Evolutionary conservation across 129 eudicot species (phyloP).

Genomic region (Mikania micrantha): DNA sequence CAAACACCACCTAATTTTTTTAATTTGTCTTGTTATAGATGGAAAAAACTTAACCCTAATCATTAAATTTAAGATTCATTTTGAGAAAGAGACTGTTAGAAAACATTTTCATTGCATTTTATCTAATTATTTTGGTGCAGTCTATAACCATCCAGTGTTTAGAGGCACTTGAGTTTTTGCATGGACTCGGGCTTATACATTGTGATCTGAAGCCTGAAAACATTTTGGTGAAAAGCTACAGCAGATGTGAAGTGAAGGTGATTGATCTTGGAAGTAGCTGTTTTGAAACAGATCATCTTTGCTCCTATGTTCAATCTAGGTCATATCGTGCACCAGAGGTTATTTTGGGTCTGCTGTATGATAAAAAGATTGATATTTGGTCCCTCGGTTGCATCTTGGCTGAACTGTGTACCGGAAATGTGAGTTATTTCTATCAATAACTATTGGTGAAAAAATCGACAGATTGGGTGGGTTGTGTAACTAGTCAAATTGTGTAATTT

Average conservation of each 20-base stretch:
- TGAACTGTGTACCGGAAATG: slow-evolving; percentile 99
- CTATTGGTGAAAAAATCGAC: background rate
- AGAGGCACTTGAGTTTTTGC: slow-evolving; percentile 95
- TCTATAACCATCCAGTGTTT: slow-evolving; percentile 93
- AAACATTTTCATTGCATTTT: slow-evolving; percentile 1
- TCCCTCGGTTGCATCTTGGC: slow-evolving; percentile 99
- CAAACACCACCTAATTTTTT: background rate
- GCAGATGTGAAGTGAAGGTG: slow-evolving; percentile 98
- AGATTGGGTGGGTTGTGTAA: background rate
- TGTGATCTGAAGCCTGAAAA: slow-evolving; percentile 99
- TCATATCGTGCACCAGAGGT: slow-evolving; percentile 99
- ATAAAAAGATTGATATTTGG: slow-evolving; percentile 94
- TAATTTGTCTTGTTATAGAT: background rate
- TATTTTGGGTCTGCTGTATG: slow-evolving; percentile 85
- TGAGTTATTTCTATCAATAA: slow-evolving; percentile 33
- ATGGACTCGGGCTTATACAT: slow-evolving; percentile 91
- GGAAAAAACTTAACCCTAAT: background rate
- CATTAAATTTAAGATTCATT: no score
- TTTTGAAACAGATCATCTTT: slow-evolving; percentile 95
- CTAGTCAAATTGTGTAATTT: background rate
- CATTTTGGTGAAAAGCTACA: slow-evolving; percentile 94
- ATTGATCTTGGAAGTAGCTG: slow-evolving; percentile 99
- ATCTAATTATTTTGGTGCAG: slow-evolving; percentile 46
- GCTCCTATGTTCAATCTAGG: slow-evolving; percentile 97
- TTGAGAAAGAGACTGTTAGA: background rate